A percentile compares a stretch with the other conserved stretches of the same genome.
phyloP scores from a whole-genome alignment of 352 stramenopile genomes.

The Globisporangium perplexum region DNA sequence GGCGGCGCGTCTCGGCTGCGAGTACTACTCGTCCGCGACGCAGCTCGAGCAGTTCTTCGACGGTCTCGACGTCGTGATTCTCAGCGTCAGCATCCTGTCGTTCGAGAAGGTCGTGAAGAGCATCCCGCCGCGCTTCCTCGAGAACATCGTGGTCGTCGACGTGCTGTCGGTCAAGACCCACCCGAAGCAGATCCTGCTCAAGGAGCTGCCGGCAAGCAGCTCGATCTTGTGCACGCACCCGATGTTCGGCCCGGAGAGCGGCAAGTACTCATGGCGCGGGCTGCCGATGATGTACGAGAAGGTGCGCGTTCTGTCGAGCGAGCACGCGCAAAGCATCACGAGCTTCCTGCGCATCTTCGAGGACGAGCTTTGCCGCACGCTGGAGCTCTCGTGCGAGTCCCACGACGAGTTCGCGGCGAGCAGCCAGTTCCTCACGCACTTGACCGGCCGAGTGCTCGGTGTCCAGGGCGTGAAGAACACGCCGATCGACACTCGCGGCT shows the following conservation, averaged over 20 bases:
- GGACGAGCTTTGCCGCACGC: slow-evolving; percentile 95
- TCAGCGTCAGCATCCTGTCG: slow-evolving; percentile 83
- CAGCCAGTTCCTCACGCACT: slow-evolving; percentile 98
- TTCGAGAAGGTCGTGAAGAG: slow-evolving; percentile 60
- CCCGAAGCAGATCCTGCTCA: slow-evolving; percentile 90
- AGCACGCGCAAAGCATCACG: slow-evolving; percentile 72
- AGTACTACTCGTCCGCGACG: slow-evolving; percentile 48
- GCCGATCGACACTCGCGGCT: slow-evolving; percentile 96
- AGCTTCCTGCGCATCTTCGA: slow-evolving; percentile 95
- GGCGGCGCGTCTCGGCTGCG: slow-evolving; percentile 46
- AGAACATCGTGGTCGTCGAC: slow-evolving; percentile 93
- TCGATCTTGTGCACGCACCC: slow-evolving; percentile 97
- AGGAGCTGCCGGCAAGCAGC: slow-evolving; percentile 81
- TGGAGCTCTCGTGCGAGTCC: slow-evolving; percentile 94
- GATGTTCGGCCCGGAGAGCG: slow-evolving; percentile 97
- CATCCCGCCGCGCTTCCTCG: slow-evolving; percentile 64
- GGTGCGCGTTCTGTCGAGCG: slow-evolving; percentile 67
- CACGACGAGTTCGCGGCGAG: slow-evolving; percentile 96
- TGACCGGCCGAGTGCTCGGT: slow-evolving; percentile 95
- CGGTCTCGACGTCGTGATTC: slow-evolving; percentile 92
- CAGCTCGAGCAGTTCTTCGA: slow-evolving; percentile 89
- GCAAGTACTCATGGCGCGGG: slow-evolving; percentile 92
- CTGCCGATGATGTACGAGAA: slow-evolving; percentile 97
- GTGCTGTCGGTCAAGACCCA: slow-evolving; percentile 98
- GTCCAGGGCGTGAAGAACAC: slow-evolving; percentile 82